Base-by-base conservation (phyloP, 805 yeast genomes). In the Pichia deserticola region DNA sequence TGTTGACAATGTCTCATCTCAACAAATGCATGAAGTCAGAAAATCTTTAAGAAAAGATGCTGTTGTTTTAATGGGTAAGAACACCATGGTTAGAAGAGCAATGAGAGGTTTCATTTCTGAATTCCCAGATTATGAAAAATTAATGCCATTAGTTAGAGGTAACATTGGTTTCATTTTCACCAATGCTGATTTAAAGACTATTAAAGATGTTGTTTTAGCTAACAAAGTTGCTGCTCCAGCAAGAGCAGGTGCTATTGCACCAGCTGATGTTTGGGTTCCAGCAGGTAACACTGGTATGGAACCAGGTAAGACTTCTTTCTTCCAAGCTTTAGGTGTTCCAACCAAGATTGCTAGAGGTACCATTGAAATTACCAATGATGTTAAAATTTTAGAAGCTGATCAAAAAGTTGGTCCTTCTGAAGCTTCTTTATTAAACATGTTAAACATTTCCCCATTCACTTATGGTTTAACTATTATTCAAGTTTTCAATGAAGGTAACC, bases 321-420 rank as follows among this genome's bases (percentile, higher is more conserved):
- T 93, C 98, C 99, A 93, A 84, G 99, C 99, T 72, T 84, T 93
- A 70, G 98, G 98, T 88, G 97, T 93, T 69, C 99, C 99, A 84
- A 93, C 99, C 88, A 93, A 93, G 95, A 93, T 93, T 89, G 93
- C 96, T 77, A 90, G 99, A 87, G 99, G 99, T 93, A 89, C 97
- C 79, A 93, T 93, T 84, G 99, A 93, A 81, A 93, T 93, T 77
- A 89, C 89, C 75, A 76, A 86, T 66, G 99, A 93, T 72, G 96
- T 93, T 69, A 87, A 87, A 81, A 96, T 93, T 72, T 96, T 90
- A 70, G 82, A 78, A 59, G 83, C 84, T 58, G 87, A 88, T 69
- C 69, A 70, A 72, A 88, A 78, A 77, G 99, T 93, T 69, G 99
- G 99, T 81, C 95, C 92, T 68, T 93, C 99, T 67, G 99, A 93